These are phyloP conservation scores for Talaromyces marneffei DNA, from an alignment of 2,329 filamentous ascomycete genomes.

Conservation along the genomic window DNA sequence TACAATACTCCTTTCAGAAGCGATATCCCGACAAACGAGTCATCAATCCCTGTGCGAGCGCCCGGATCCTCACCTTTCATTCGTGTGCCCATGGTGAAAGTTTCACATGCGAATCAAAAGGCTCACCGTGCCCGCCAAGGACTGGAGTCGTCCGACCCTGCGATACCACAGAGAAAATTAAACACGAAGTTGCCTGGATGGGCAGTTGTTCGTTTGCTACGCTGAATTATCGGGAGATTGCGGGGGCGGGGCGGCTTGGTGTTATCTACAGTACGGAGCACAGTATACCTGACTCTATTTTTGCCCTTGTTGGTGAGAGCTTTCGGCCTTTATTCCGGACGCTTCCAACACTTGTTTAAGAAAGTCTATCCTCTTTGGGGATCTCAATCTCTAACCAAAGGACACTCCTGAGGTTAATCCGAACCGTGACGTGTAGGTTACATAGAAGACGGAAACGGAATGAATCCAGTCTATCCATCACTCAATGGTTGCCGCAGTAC, in stretches of 20 bases:
- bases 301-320: background rate
- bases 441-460: constrained; percentile 1
- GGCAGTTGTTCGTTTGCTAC: background rate
- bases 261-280: constrained; percentile 1
- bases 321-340: background rate
- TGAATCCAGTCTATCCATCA: constrained; percentile 1
- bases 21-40: background rate
- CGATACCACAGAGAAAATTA: constrained; percentile 4
- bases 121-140: background rate
- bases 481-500: background rate
- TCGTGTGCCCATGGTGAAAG: background rate
- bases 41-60: background rate
- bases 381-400: background rate
- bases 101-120: constrained; percentile 6
- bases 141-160: constrained; percentile 4
- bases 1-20: background rate
- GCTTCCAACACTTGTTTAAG: background rate
- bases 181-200: background rate
- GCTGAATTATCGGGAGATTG: constrained; percentile 4
- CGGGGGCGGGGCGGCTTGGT: constrained; percentile 9
- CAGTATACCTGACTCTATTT: background rate
- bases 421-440: constrained; percentile 9
- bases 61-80: background rate
- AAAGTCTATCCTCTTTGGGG: background rate
- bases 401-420: background rate